Evolutionary conservation across 495 filamentous ascomycete genomes (phyloP), one percentile per base, ranked within the genome.

Genomic region (Daldinia bambusicola): DNA sequence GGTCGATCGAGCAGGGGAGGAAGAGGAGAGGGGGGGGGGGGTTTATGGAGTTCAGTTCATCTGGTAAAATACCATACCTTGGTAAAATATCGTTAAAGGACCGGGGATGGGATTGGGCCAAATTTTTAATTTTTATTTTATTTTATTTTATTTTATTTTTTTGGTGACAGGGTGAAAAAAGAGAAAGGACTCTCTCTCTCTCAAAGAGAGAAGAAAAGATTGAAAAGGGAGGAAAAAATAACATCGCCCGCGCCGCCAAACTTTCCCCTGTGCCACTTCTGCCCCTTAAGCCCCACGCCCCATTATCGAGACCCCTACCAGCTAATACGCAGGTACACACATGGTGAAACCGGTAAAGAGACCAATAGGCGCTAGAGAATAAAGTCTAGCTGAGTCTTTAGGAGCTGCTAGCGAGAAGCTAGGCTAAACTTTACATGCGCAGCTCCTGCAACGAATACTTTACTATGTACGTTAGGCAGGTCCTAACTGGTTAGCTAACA

Each of bases 281-380:
- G 34, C 69, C 69, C 69, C 63, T 72, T 72, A 63, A 72, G 69
- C 67, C 75, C 75, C 75, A 77, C 72, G 53, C 64, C 63, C 63
- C 67, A 71, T 63, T 59, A 62, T 55, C 12, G 57, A 16, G 12
- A 71, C 70, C 75, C 75, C 68, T 77, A 70, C 71, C 61, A 45
- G 60, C 65, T 30, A 67, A 72, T 62, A 76, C 65, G 75, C 75
- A 77, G 75, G 75, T 77, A 77, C 75, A 55, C n/a, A 58, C 66
- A 75, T 76, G 60, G 75, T 77, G 75, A 77, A 77, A 77, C 75
- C 61, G 69, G 22, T 32, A 71, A 58, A 57, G 20, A 48, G n/a
- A n/a, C 72, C 72, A 74, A 71, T 74, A 37, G 34, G 34, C 22
- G 30, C 30, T 45, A 12, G 14, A 50, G 51, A 61, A 58, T 58